Base-by-base conservation (phyloP, 108 stramenopile species). In the Skeletonema potamos region DNA sequence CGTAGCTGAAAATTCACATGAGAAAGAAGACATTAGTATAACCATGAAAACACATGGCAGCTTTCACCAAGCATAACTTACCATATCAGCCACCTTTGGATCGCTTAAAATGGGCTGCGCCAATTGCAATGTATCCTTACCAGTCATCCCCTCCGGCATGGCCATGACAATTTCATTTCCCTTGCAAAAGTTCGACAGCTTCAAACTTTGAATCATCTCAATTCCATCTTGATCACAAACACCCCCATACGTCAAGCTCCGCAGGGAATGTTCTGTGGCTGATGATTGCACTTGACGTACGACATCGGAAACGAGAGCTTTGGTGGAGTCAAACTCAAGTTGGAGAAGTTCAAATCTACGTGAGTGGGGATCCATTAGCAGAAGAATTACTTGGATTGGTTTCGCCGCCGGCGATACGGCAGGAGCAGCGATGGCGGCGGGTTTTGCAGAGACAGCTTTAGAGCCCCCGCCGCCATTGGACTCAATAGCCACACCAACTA, bases 341-440 rank as follows among this genome's bases (percentile, higher is more conserved):
- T 94, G 93, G 32, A 94, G 74, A 4, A 94, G 64, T 67, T 94
- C 93, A 68, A 94, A 94, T 24, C 87, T 84, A 27, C 87, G 88
- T 9, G 89, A 83, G 6, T 54, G 62, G 11, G 89, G 90, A 41
- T 94, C 90, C 89, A 94, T 86, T 15, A 94, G 65, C 39, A 94
- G 85, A 6, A 94, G 70, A 30, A 94, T 72, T 7, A 94, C 72
- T 63, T 90, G 86, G 33, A 91, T 84, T 6, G 78, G 72, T 41
- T 74, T 65, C 2, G 63, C 55, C n/a, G 48, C 10, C 6, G 58
- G 17, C 5, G 33, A 30, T 48, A 28, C 18, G 36, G 59, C 10
- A 18, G 28, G 6, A 54, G 61, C 59, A 37, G 58, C 15, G 56
- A n/a, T n/a, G 13, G 33, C 17, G 27, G 56, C 26, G 32, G 43